Evolutionary conservation across 768 basidiomycete genomes (phyloP), one percentile per base, ranked within the genome.

Genomic region (Postia placenta): DNA sequence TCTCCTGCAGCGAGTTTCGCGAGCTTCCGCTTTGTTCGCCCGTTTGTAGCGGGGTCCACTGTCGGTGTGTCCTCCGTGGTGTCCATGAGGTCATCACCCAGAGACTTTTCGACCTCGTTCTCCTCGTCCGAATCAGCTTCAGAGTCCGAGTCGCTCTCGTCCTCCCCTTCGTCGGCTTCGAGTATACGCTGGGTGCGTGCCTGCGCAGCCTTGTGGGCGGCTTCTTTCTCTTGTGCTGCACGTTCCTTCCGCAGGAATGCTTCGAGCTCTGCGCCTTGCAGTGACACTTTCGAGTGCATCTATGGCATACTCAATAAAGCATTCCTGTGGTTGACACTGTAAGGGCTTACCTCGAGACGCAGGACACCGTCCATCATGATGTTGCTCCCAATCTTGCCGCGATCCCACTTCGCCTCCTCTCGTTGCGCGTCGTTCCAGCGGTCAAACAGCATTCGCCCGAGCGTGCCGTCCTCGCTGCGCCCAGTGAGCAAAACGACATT

Each of bases 141-240:
- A 0, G 57, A 61, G n/a, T 87, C 86, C 4, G 77, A 80, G 49
- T 86, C 91, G 28, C 78, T 85, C 39, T 90, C 91, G 50, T 85
- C 92, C 61, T 92, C 90, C 24, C 83, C 92, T 61, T 92, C 92
- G 61, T 95, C 93, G 0, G 94, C 95, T 69, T 98, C 93, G 19
- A 96, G 77, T 74, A 96, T 84, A 27, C 87, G 81, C 58, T 91
- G 88, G 46, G 83, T 85, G 27, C 92, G 83, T 14, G 78, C 88
- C 43, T 88, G 71, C 0, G 85, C 84, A 3, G 90, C 93, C 68
- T 92, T 85, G 41, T 90, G 83, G 0, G 88, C 91, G 0, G 84
- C 87, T 58, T 89, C 88, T 56, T 85, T 86, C 61, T 96, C 93
- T 60, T 83, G 87, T 22, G 71, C 79, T 2, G 74, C 73, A 15